A percentile compares a stretch with the other conserved stretches of the same genome.
These are phyloP conservation scores for Pseudotsuga menziesii DNA, from an alignment of 75 land plant genomes.

Conservation along the genomic window DNA sequence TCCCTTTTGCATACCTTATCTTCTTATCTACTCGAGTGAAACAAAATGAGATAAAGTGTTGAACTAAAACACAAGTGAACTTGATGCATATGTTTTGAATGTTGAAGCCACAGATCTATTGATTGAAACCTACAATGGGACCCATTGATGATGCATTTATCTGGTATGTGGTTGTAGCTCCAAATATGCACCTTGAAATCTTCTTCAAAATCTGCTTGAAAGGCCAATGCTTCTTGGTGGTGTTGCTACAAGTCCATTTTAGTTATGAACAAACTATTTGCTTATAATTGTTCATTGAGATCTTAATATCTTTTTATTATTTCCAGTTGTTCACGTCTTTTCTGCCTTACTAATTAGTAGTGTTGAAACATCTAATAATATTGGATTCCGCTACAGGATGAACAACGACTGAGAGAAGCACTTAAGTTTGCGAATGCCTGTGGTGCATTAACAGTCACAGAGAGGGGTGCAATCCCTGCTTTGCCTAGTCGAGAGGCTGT, in stretches of 20 bases:
- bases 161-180: neutral
- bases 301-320: neutral
- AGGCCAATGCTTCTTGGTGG: neutral
- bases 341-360: neutral
- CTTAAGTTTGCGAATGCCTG: constrained; percentile 64
- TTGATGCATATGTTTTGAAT: too few species aligned
- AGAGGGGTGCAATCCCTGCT: constrained; percentile 69
- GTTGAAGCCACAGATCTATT: too few species aligned
- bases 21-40: too few species aligned
- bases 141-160: too few species aligned
- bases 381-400: constrained; percentile 28
- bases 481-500: constrained; percentile 48
- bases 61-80: too few species aligned
- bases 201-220: constrained; percentile 11
- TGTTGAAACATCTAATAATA: too few species aligned
- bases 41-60: too few species aligned
- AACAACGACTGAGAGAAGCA: constrained; percentile 42
- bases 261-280: neutral
- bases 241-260: too few species aligned
- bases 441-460: constrained; percentile 60
- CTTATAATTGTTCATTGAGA: neutral
- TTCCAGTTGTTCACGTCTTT: neutral
- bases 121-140: too few species aligned
- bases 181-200: neutral
- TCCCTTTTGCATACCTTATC: too few species aligned